A percentile compares a stretch with the other conserved stretches of the same genome.
Evolutionary conservation across 768 basidiomycete genomes (phyloP).

Genomic region (Boletus sp.): DNA sequence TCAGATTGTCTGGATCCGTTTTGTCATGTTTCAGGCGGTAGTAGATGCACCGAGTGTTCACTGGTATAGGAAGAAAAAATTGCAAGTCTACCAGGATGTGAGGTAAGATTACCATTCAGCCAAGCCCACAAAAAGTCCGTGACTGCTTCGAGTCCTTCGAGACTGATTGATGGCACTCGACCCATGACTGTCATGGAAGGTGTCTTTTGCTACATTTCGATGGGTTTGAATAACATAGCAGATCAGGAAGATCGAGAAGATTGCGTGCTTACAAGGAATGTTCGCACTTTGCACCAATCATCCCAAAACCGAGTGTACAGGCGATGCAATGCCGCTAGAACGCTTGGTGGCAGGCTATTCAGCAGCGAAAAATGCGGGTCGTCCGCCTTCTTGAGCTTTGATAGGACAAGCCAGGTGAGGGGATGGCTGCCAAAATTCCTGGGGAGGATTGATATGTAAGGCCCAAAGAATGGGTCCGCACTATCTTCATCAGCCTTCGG

Average conservation of each 20-base stretch:
- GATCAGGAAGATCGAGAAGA: neutral
- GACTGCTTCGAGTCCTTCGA: slow-evolving; percentile 6
- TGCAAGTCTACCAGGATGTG: slow-evolving; percentile 1
- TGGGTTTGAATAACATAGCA: neutral
- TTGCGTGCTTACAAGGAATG: slow-evolving; percentile 48
- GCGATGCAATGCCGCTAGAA: slow-evolving; percentile 38
- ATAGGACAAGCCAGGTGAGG: slow-evolving; percentile 61
- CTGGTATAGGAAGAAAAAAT: slow-evolving; percentile 36
- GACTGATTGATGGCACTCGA: neutral
- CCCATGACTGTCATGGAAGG: neutral
- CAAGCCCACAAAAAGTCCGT: slow-evolving; percentile 81
- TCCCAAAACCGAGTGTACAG: slow-evolving; percentile 47
- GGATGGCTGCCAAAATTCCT: slow-evolving; percentile 74
- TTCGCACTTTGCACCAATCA: slow-evolving; percentile 55
- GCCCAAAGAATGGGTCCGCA: slow-evolving; percentile 56
- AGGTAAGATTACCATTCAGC: slow-evolving; percentile 67
- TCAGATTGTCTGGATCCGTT: slow-evolving; percentile 70
- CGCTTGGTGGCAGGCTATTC: slow-evolving; percentile 46
- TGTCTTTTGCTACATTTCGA: slow-evolving; percentile 3
- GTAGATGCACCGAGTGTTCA: slow-evolving; percentile 91
- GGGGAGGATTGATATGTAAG: slow-evolving; percentile 80
- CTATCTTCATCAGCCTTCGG: slow-evolving; percentile 44
- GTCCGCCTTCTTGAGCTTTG: slow-evolving; percentile 15
- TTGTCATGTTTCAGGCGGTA: slow-evolving; percentile 49
- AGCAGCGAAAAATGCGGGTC: slow-evolving; percentile 34